Percentiles rank a stretch among this genome's conserved stretches.
Conservation (phyloP, 2,329 filamentous ascomycete species). For the Salinomyces thailandicus region DNA sequence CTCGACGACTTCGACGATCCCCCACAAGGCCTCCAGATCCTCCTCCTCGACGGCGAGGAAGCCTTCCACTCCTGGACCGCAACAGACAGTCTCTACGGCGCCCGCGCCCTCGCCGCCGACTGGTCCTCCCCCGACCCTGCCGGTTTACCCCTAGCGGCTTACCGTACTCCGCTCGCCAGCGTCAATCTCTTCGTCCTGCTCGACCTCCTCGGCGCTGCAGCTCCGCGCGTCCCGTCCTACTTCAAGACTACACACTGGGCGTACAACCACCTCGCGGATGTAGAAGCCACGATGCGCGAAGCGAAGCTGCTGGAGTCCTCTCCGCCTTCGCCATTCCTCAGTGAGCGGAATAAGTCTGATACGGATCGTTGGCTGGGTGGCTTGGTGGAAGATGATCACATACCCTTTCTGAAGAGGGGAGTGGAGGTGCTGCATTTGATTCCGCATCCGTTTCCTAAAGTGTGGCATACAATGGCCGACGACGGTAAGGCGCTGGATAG, state of each 20-base stretch:
- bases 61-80: slow-evolving; percentile 74
- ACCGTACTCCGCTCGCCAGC: slow-evolving; percentile 60
- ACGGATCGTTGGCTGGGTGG: slow-evolving; percentile 41
- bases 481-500: slow-evolving; percentile 76
- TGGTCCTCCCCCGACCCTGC: slow-evolving; percentile 63
- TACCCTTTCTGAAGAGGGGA: slow-evolving; percentile 79
- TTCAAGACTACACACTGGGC: slow-evolving; percentile 91
- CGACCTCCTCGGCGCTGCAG: slow-evolving; percentile 65
- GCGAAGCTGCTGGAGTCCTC: slow-evolving; percentile 57
- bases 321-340: slow-evolving; percentile 50
- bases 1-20: slow-evolving; percentile 43
- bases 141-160: slow-evolving; percentile 59
- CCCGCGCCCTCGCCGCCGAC: slow-evolving; percentile 62
- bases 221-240: slow-evolving; percentile 69
- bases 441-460: slow-evolving; percentile 64
- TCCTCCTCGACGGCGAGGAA: slow-evolving; percentile 90
- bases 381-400: slow-evolving; percentile 65
- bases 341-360: slow-evolving; percentile 47
- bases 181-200: slow-evolving; percentile 88
- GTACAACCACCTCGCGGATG: slow-evolving; percentile 61
- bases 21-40: slow-evolving; percentile 73
- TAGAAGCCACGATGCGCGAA: slow-evolving; percentile 64
- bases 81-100: slow-evolving; percentile 78
- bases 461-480: slow-evolving; percentile 82
- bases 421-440: slow-evolving; percentile 88